Evolutionary conservation across 495 filamentous ascomycete species (phyloP).

Genomic region (Aspergillus asperescens): DNA sequence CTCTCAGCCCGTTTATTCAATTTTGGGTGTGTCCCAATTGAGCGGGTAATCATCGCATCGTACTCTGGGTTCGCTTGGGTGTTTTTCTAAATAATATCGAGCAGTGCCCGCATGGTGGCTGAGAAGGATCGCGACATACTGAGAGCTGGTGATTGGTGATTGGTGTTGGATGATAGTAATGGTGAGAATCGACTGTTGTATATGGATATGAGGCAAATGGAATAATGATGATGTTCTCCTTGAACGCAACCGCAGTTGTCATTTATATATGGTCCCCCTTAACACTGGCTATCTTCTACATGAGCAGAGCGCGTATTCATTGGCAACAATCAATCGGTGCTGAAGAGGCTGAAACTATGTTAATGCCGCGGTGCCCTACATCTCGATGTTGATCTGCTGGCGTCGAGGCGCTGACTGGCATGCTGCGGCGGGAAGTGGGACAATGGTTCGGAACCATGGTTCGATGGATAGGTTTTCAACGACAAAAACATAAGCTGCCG

Average conservation of each 20-base stretch:
- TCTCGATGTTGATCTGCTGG: conserved; percentile 2
- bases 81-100: conserved; percentile 8
- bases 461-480: too few species aligned
- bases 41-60: conserved; percentile 4
- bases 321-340: conserved; percentile 1
- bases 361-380: background rate
- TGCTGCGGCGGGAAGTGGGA: too few species aligned
- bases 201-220: background rate
- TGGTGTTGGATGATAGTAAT: conserved; percentile 3
- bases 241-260: conserved; percentile 1
- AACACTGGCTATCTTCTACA: conserved; percentile 3
- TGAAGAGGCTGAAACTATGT: conserved; percentile 7
- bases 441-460: too few species aligned
- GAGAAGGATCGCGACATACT: conserved; percentile 11
- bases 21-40: conserved; percentile 6
- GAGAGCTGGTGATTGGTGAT: too few species aligned
- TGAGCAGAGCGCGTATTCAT: conserved; percentile 9
- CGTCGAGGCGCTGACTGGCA: too few species aligned
- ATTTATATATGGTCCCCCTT: conserved; percentile 4
- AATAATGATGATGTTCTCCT: conserved; percentile 5
- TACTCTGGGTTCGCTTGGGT: conserved; percentile 3
- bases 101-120: conserved; percentile 1
- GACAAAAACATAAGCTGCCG: too few species aligned
- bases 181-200: background rate
- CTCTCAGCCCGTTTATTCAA: background rate